A percentile compares a stretch with the other conserved stretches of the same genome.
Conservation (phyloP, 495 filamentous ascomycete genomes). For the Annulohypoxylon maeteangense region DNA sequence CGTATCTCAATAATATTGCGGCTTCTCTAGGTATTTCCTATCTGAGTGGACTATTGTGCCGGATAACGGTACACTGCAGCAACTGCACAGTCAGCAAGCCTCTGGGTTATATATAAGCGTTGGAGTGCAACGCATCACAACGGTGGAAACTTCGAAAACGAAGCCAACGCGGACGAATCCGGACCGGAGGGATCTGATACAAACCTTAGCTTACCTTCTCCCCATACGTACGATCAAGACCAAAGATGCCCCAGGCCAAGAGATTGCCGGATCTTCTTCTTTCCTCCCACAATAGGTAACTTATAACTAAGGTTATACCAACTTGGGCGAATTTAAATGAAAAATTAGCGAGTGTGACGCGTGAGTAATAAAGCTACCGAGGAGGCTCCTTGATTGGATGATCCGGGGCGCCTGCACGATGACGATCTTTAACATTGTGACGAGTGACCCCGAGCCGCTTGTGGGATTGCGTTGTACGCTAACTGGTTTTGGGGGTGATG, state of each 20-base stretch:
- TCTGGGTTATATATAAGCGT: background rate
- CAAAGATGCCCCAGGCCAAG: slow-evolving; percentile 12
- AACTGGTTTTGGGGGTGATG: background rate
- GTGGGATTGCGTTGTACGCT: background rate
- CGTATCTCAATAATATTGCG: background rate
- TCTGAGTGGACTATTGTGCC: background rate
- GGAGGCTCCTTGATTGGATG: slow-evolving; percentile 40
- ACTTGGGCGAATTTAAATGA: slow-evolving; percentile 15
- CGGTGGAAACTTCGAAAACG: background rate
- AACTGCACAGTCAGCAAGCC: background rate
- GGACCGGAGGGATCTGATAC: slow-evolving; percentile 32
- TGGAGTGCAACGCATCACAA: slow-evolving; percentile 11
- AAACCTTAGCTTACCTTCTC: background rate
- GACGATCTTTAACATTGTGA: slow-evolving; percentile 40
- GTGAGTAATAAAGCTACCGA: slow-evolving; percentile 21
- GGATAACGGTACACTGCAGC: background rate
- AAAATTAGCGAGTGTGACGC: slow-evolving; percentile 35
- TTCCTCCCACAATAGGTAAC: slow-evolving; percentile 22
- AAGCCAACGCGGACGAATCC: slow-evolving; percentile 12
- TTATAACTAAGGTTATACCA: background rate
- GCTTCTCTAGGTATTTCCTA: too few species aligned
- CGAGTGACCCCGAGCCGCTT: slow-evolving; percentile 2
- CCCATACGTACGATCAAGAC: background rate
- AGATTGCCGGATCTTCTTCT: background rate
- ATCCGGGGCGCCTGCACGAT: slow-evolving; percentile 33